Percentiles rank a stretch among this genome's conserved stretches.
phyloP scores from a whole-genome alignment of 192 early-diverging fungal species.

The Kickxella alabastrina region DNA sequence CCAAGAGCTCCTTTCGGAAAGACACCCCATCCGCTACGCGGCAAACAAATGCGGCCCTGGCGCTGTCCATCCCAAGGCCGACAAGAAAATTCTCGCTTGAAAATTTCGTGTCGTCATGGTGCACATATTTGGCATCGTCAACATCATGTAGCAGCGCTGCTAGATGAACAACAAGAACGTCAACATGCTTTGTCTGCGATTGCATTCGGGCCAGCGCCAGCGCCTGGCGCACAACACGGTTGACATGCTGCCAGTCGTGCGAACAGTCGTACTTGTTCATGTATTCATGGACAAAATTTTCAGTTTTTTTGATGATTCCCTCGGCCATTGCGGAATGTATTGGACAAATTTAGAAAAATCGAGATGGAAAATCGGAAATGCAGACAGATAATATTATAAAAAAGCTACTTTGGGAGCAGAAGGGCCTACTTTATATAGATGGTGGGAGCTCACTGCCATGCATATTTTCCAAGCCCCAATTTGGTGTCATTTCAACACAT shows the following conservation, averaged over 20 bases:
- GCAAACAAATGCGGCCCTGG: slow-evolving; percentile 49
- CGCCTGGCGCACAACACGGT: slow-evolving; percentile 60
- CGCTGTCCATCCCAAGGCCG: slow-evolving; percentile 37
- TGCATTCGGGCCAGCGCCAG: slow-evolving; percentile 36
- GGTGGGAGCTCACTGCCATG: too few species aligned
- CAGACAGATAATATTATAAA: not conserved
- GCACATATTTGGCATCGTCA: slow-evolving; percentile 63
- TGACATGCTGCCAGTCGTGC: slow-evolving; percentile 66
- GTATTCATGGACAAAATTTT: slow-evolving; percentile 57
- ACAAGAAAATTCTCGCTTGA: slow-evolving; percentile 55
- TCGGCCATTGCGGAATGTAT: slow-evolving; percentile 7
- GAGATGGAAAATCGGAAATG: not conserved
- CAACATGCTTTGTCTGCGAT: slow-evolving; percentile 29
- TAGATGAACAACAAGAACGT: slow-evolving; percentile 59
- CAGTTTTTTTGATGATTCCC: slow-evolving; percentile 30
- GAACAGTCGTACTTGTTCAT: slow-evolving; percentile 67
- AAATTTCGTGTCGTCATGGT: slow-evolving; percentile 30
- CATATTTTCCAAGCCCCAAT: too few species aligned
- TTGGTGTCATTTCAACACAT: too few species aligned
- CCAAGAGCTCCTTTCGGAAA: slow-evolving; percentile 63
- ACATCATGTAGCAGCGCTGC: slow-evolving; percentile 68
- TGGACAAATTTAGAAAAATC: not conserved
- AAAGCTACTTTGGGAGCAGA: too few species aligned
- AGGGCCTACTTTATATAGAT: too few species aligned
- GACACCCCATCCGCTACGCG: slow-evolving; percentile 61